Base-by-base conservation (phyloP, 1,284 basidiomycete species). In the Porogramme epimiltina region DNA sequence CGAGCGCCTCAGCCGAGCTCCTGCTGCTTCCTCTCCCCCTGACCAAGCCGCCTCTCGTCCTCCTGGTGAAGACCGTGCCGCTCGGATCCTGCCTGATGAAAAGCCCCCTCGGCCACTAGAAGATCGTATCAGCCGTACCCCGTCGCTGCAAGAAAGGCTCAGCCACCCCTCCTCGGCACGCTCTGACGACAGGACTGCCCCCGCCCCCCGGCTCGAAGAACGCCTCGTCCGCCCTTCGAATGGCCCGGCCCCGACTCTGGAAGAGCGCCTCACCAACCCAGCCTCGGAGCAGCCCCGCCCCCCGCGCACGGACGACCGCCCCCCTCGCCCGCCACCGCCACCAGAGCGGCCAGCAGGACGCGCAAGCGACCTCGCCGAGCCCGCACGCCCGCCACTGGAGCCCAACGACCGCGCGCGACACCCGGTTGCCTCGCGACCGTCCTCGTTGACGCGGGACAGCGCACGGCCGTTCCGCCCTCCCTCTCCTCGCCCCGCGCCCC, bases 121-220 rank as follows among this genome's bases (percentile, higher is more conserved):
- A 52, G 70, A 67, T 16, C 58, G 67, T 22, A 57, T 69, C 24
- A 59, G 55, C 31, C 63, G 66, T 22, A 54, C 42, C 11, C 55
- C 60, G 15, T 54, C 65, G 10, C 56, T 70, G 4, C 67, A 67
- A 40, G 69, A 70, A 38, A 61, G 67, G 24, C 42, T 69, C 19
- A 61, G 62, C 34, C 50, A 48, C 24, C 52, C 49, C 10, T 43
- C 22, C 13, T 15, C 51, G 24, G 41, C 54, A 41, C 56, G 58
- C 34, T 31, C 52, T 18, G 62, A 64, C 19, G 61, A 61, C 26
- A 54, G 55, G 22, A 38, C 51, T 4, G 38, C 49, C 8, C 56
- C 55, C 19, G 38, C 49, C 8, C 56, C 55, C 19, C 56, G 56
- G 19, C 42, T 57, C 20, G 60, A 63, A 36, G 62, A 63, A 15